Evolutionary conservation across 2,329 filamentous ascomycete genomes (phyloP).

Genomic region (Rhynchosporium agropyri): DNA sequence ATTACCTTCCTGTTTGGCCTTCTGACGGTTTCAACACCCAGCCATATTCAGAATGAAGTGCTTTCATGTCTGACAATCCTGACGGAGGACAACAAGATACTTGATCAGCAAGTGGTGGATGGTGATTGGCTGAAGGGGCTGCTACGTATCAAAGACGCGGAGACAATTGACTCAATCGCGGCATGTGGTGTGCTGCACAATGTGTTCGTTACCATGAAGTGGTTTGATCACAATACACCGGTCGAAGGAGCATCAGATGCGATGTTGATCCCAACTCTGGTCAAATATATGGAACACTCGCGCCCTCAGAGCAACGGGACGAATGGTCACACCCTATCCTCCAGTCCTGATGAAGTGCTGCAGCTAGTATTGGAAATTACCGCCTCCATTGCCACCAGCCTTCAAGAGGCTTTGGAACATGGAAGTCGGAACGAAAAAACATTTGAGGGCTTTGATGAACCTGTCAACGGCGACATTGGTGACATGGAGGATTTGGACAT

Average conservation of each 20-base stretch:
- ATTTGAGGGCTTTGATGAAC: slow-evolving; percentile 45
- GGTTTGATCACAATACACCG: slow-evolving; percentile 55
- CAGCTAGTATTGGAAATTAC: slow-evolving; percentile 61
- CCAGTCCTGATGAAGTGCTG: slow-evolving; percentile 39
- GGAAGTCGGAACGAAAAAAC: slow-evolving; percentile 47
- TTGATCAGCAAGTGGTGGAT: slow-evolving; percentile 56
- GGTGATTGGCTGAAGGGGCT: slow-evolving; percentile 54
- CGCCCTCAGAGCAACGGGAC: slow-evolving; percentile 26
- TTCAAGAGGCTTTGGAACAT: slow-evolving; percentile 55
- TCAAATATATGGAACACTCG: slow-evolving; percentile 38
- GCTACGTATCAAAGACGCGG: slow-evolving; percentile 51
- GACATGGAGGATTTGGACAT: slow-evolving; percentile 46
- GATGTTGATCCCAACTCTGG: slow-evolving; percentile 51
- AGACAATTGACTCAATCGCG: slow-evolving; percentile 54
- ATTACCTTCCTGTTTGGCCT: slow-evolving; percentile 58
- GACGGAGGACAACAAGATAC: slow-evolving; percentile 60
- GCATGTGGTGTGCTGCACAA: slow-evolving; percentile 66
- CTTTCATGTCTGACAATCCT: slow-evolving; percentile 60
- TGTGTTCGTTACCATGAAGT: slow-evolving; percentile 56
- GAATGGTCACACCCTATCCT: slow-evolving; percentile 31
- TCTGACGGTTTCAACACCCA: slow-evolving; percentile 47
- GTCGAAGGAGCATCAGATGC: slow-evolving; percentile 55
- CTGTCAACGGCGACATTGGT: slow-evolving; percentile 33
- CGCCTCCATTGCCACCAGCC: slow-evolving; percentile 63
- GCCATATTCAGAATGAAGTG: slow-evolving; percentile 47